These are phyloP conservation scores for Meyerozyma athensensis DNA, from an alignment of 1,139 yeast genomes.

Conservation along the genomic window DNA sequence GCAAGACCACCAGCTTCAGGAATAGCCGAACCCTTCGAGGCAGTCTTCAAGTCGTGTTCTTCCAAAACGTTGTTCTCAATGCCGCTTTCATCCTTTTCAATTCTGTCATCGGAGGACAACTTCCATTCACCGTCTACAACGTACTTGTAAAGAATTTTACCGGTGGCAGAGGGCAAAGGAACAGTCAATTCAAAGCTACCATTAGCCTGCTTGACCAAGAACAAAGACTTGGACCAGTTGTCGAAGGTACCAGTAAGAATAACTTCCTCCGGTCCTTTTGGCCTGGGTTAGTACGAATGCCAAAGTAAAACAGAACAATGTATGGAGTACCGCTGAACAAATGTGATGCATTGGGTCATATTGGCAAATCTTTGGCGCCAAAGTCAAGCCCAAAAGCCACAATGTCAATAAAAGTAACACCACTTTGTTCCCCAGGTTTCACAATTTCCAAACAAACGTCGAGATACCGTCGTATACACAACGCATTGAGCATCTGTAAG, in stretches of 20 bases:
- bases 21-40: conserved; percentile 33
- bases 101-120: conserved; percentile 41
- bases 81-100: conserved; percentile 47
- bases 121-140: conserved; percentile 74
- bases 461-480: neutral
- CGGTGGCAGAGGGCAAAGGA: conserved; percentile 40
- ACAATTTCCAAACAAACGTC: neutral
- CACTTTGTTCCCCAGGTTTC: neutral
- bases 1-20: conserved; percentile 37
- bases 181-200: conserved; percentile 59
- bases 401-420: no score
- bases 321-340: neutral
- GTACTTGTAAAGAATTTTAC: conserved; percentile 56
- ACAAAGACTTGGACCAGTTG: conserved; percentile 60
- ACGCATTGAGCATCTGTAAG: neutral
- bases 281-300: conserved; percentile 42
- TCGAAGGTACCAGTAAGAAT: conserved; percentile 76
- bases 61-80: conserved; percentile 58
- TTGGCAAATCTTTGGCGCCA: no score
- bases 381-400: no score
- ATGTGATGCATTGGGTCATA: neutral
- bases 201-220: conserved; percentile 53
- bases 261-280: conserved; percentile 68
- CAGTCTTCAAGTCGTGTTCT: conserved; percentile 32
- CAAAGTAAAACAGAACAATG: neutral